These are phyloP conservation scores for Cyclaneusma minus DNA, from an alignment of 2,329 filamentous ascomycete genomes.

Conservation along the genomic window DNA sequence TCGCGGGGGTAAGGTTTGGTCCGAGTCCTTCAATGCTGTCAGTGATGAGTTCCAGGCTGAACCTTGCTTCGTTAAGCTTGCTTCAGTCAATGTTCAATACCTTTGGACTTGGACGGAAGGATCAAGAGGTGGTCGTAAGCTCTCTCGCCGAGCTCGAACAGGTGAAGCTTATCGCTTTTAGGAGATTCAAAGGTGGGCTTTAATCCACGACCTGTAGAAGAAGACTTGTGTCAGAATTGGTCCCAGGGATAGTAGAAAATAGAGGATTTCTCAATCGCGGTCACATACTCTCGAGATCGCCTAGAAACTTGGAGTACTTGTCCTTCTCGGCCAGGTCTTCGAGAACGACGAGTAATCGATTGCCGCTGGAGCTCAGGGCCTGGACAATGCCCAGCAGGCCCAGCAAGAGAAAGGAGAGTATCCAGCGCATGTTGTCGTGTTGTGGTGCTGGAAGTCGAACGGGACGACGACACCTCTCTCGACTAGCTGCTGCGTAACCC, in stretches of 20 bases:
- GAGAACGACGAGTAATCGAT: slow-evolving; percentile 69
- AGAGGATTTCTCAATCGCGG: neutral
- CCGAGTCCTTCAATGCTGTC: slow-evolving; percentile 49
- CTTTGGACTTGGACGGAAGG: slow-evolving; percentile 82
- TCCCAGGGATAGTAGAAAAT: slow-evolving; percentile 1
- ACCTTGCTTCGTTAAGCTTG: slow-evolving; percentile 1
- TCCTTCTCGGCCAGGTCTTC: slow-evolving; percentile 71
- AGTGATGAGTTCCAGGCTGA: slow-evolving; percentile 5
- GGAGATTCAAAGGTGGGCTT: slow-evolving; percentile 68
- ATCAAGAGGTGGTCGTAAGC: slow-evolving; percentile 84
- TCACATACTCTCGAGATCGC: slow-evolving; percentile 50
- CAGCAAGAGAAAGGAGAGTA: slow-evolving; percentile 54
- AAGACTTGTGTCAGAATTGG: slow-evolving; percentile 4
- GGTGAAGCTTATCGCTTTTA: slow-evolving; percentile 58
- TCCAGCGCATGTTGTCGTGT: slow-evolving; percentile 51
- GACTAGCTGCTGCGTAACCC: neutral
- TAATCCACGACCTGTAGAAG: slow-evolving; percentile 59
- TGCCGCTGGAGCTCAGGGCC: slow-evolving; percentile 66
- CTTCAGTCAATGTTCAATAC: slow-evolving; percentile 25
- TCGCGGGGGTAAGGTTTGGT: slow-evolving; percentile 70
- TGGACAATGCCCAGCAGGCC: slow-evolving; percentile 50
- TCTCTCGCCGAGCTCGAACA: slow-evolving; percentile 78
- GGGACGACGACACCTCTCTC: neutral
- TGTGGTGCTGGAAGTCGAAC: slow-evolving; percentile 5
- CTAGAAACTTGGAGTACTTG: slow-evolving; percentile 69